A percentile compares a stretch with the other conserved stretches of the same genome.
phyloP scores from a whole-genome alignment of 169 alveolate species.

The Eimeria praecox region DNA sequence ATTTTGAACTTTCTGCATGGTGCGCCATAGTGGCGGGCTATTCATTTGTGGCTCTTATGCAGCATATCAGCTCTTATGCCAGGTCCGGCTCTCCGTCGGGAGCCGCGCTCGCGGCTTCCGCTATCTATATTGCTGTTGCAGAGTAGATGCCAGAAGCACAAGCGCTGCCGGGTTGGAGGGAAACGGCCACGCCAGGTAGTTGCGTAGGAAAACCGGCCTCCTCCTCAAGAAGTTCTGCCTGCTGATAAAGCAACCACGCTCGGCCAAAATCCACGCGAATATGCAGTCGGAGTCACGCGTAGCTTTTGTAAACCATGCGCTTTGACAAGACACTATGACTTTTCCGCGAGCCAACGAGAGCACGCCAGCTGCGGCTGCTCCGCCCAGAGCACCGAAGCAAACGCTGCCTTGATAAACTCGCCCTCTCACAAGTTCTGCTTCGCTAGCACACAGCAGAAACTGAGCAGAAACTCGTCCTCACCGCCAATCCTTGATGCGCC shows the following conservation, averaged over 20 bases:
- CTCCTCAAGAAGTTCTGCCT: not conserved
- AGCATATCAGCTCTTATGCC: slow-evolving; percentile 73
- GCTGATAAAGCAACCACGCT: not conserved
- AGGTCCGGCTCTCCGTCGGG: slow-evolving; percentile 14
- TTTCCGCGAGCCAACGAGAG: not conserved
- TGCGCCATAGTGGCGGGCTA: slow-evolving; percentile 80
- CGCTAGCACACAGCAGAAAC: not conserved
- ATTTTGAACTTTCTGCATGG: slow-evolving; percentile 75
- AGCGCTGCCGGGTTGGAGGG: not conserved
- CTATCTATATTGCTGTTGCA: not conserved
- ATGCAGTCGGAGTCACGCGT: not conserved
- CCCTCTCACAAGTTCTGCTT: not conserved
- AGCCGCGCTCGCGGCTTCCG: slow-evolving; percentile 62
- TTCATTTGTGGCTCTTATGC: slow-evolving; percentile 75
- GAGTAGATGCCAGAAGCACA: not conserved
- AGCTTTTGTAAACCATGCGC: slow-evolving; percentile 1
- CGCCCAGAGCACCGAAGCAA: slow-evolving; percentile 8
- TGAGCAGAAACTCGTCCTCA: not conserved
- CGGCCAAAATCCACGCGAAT: not conserved
- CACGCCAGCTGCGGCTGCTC: not conserved
- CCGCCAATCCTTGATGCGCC: not conserved
- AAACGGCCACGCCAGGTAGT: not conserved
- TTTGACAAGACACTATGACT: slow-evolving; percentile 1
- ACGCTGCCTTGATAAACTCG: not conserved
- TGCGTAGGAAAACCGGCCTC: not conserved